Evolutionary conservation across 345 rosid genomes (phyloP), one percentile per base, ranked within the genome.

Genomic region (Aethionema arabicum): DNA sequence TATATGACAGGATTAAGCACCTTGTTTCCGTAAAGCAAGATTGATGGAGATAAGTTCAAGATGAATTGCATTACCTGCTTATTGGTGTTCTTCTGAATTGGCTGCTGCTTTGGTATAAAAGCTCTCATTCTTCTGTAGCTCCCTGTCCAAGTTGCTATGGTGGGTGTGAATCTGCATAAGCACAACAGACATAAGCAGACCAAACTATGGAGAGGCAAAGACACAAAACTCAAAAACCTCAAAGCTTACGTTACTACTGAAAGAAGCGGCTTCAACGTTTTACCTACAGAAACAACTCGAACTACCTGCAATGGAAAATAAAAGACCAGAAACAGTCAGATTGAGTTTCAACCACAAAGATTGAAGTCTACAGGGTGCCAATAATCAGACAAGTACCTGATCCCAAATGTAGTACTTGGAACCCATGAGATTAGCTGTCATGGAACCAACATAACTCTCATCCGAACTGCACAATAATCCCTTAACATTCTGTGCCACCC

Each of bases 351-450:
- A 9, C 12, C 48, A 36, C 44, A 27, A 5, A 39, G 8, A n/a
- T n/a, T n/a, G n/a, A n/a, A n/a, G n/a, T n/a, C n/a, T n/a, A n/a
- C n/a, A n/a, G n/a, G n/a, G n/a, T n/a, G n/a, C n/a, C n/a, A n/a
- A n/a, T n/a, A n/a, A n/a, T n/a, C n/a, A n/a, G n/a, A n/a, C n/a
- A 33, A 32, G 61, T 66, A 81, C 95, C 91, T 85, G 91, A 72
- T 87, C 81, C 89, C 92, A 87, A 50, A 89, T 83, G 59, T 76
- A 83, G 79, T 89, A 92, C 62, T 85, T 87, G 37, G 96, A 85
- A 52, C 96, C 98, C 72, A 89, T 57, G 71, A 92, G 82, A 72
- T 89, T 92, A 52, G 98, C 85, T 11, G 91, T 85, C 72, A 85
- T 73, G 9, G 61, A 76, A 47, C 98, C 96, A 8, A 85, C 68